Conservation (phyloP, 257 asterid species). For the Perilla frutescens region DNA sequence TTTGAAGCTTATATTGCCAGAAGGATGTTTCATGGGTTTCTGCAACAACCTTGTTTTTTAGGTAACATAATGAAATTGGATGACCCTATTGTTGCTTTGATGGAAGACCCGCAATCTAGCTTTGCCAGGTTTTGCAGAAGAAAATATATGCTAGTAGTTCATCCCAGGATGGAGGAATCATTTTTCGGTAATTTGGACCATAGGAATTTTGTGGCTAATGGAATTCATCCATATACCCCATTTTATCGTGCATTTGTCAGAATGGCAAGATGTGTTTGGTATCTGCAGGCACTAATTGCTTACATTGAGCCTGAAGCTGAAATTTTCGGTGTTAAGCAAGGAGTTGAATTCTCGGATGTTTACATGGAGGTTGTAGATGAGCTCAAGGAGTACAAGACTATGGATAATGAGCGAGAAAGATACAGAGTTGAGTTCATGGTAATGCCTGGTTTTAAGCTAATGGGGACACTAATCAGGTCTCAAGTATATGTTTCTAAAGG, state of each 20-base stretch:
- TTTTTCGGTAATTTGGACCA: constrained; percentile 82
- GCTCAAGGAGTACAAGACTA: constrained; percentile 49
- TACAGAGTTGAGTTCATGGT: constrained; percentile 81
- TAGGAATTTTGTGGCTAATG: constrained; percentile 60
- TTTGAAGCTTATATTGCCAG: constrained; percentile 81
- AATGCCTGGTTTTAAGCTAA: constrained; percentile 74
- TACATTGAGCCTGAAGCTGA: constrained; percentile 53
- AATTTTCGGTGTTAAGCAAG: constrained; percentile 61
- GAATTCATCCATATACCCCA: constrained; percentile 72
- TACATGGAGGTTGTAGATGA: constrained; percentile 72
- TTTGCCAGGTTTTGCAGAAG: constrained; percentile 72
- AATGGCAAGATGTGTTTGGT: constrained; percentile 88
- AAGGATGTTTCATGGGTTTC: constrained; percentile 67
- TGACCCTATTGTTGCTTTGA: constrained; percentile 66
- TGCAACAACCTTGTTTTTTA: constrained; percentile 38
- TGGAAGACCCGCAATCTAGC: constrained; percentile 64
- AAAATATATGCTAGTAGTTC: constrained; percentile 74
- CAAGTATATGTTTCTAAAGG: constrained; percentile 64
- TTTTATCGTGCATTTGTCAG: constrained; percentile 72
- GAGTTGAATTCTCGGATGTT: constrained; percentile 59
- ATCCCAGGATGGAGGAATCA: constrained; percentile 70
- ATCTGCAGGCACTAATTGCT: constrained; percentile 59
- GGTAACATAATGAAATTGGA: constrained; percentile 51
- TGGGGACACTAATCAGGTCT: constrained; percentile 62
- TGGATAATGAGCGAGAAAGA: constrained; percentile 44